phyloP scores from a whole-genome alignment of 2,329 filamentous ascomycete species.

The Ascocoryne sarcoides region DNA sequence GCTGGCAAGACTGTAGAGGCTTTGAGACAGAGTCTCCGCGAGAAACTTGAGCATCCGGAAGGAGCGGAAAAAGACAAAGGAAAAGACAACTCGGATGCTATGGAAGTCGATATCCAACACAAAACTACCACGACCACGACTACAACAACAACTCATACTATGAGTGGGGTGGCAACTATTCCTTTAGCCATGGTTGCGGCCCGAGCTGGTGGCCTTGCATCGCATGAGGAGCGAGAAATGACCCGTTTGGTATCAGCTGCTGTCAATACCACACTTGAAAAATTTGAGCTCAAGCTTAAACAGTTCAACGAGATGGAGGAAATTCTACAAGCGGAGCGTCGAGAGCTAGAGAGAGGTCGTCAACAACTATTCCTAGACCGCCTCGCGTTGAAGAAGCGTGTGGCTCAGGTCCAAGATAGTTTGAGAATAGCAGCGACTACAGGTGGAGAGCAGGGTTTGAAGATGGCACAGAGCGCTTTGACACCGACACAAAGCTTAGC shows the following conservation, averaged over 20 bases:
- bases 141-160: conserved; percentile 39
- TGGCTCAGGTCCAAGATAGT: conserved; percentile 71
- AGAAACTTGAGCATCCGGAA: conserved; percentile 61
- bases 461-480: conserved; percentile 28
- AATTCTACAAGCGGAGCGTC: conserved; percentile 81
- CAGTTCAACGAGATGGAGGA: conserved; percentile 97
- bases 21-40: conserved; percentile 70
- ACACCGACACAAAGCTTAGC: conserved; percentile 37
- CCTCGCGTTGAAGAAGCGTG: conserved; percentile 78
- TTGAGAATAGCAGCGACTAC: conserved; percentile 42
- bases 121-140: conserved; percentile 39
- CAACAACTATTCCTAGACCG: conserved; percentile 93
- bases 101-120: conserved; percentile 54
- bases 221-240: conserved; percentile 95
- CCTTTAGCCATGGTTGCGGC: conserved; percentile 81
- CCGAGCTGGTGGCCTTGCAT: conserved; percentile 78
- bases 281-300: conserved; percentile 88
- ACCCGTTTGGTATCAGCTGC: conserved; percentile 85
- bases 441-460: conserved; percentile 31
- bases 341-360: conserved; percentile 83
- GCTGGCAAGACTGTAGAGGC: conserved; percentile 81
- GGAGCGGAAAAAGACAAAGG: conserved; percentile 47
- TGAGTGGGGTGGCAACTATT: conserved; percentile 57
- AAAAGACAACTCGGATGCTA: conserved; percentile 46
- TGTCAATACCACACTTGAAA: conserved; percentile 89